phyloP scores from a whole-genome alignment of 768 basidiomycete species.

The Leucocoprinus birnbaumii region DNA sequence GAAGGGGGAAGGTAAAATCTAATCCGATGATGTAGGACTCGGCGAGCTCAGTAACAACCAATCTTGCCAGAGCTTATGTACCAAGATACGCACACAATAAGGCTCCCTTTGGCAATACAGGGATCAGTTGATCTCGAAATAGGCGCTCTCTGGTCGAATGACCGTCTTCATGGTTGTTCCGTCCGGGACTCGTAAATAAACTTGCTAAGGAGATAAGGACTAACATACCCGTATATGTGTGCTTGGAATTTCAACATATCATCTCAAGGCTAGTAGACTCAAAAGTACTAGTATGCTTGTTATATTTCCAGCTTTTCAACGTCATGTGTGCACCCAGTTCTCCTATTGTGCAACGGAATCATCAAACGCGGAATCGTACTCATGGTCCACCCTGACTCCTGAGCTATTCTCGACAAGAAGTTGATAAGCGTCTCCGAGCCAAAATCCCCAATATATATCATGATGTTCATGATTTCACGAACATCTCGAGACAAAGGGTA shows the following conservation, averaged over 20 bases:
- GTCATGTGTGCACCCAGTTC: no score
- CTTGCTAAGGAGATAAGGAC: conserved; percentile 8
- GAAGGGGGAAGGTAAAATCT: not conserved
- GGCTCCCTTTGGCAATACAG: not conserved
- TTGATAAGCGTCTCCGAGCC: not conserved
- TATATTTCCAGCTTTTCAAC: not conserved
- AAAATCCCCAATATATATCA: not conserved
- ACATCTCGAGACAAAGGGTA: not conserved
- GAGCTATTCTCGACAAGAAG: not conserved
- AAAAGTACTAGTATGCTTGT: not conserved
- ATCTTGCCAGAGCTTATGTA: not conserved
- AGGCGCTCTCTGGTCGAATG: not conserved
- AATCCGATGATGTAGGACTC: conserved; percentile 5
- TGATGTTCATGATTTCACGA: no score
- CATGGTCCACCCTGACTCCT: not conserved
- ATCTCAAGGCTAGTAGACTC: not conserved
- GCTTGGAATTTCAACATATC: not conserved
- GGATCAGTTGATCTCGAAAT: not conserved
- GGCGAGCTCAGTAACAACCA: not conserved
- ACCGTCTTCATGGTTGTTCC: conserved; percentile 4
- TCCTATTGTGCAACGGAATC: not conserved
- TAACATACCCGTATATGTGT: not conserved
- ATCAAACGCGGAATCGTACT: not conserved
- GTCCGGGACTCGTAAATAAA: not conserved
- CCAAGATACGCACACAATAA: not conserved